Percentiles rank a stretch among this genome's conserved stretches.
Evolutionary conservation across 2,329 filamentous ascomycete species (phyloP).

Genomic region (Tolypocladium cylindrosporum): DNA sequence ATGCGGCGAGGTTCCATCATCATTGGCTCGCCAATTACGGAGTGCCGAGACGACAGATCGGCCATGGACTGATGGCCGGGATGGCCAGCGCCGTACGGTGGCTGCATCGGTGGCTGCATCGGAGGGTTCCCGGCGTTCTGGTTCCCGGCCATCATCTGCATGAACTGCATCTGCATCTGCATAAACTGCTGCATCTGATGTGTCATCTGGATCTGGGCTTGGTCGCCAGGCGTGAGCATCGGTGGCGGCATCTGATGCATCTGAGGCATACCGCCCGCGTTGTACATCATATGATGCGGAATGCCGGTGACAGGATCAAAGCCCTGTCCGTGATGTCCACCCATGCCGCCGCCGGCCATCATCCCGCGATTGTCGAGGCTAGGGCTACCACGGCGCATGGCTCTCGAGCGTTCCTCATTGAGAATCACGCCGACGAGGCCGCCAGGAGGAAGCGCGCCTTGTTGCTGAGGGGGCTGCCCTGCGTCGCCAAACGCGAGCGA

Average conservation of each 20-base stretch:
- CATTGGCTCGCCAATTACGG: conserved; percentile 36
- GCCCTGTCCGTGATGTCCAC: conserved; percentile 24
- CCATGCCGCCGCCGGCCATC: conserved; percentile 22
- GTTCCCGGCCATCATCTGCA: conserved; percentile 63
- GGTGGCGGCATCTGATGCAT: conserved; percentile 24
- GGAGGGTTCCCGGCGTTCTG: conserved; percentile 12
- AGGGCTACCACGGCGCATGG: conserved; percentile 69
- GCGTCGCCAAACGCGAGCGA: conserved; percentile 61
- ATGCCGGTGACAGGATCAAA: conserved; percentile 41
- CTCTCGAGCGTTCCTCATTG: conserved; percentile 69
- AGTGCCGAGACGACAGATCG: conserved; percentile 32
- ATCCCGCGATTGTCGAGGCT: conserved; percentile 44
- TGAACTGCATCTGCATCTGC: conserved; percentile 92
- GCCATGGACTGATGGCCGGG: conserved; percentile 30
- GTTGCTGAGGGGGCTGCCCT: conserved; percentile 24
- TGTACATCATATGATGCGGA: conserved; percentile 33
- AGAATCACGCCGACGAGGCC: conserved; percentile 85
- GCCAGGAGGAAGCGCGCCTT: conserved; percentile 47
- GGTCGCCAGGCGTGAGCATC: conserved; percentile 51
- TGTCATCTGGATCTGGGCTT: conserved; percentile 69
- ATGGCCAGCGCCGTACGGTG: conserved; percentile 14
- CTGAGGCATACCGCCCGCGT: conserved; percentile 11
- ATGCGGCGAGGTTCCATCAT: conserved; percentile 32
- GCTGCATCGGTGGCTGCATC: conserved; percentile 21
- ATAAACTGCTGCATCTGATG: conserved; percentile 82